These are phyloP conservation scores for Soucietia sequanensis DNA, from an alignment of 805 yeast species.

Conservation along the genomic window DNA sequence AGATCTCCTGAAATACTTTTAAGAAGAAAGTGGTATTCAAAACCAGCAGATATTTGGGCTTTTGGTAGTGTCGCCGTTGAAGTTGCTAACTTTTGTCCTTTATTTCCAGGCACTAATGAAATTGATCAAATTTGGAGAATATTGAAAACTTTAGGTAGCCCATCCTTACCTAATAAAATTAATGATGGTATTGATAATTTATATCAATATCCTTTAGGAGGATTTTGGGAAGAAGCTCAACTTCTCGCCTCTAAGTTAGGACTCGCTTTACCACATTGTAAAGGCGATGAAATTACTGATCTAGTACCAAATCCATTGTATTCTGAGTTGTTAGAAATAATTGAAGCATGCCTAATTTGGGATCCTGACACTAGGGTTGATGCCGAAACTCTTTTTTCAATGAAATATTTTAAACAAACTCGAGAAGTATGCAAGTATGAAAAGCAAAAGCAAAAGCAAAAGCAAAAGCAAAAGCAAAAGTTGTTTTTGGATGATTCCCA, in stretches of 20 bases:
- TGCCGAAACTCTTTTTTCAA: conserved; percentile 45
- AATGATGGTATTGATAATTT: conserved; percentile 8
- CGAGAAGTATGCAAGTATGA: no score
- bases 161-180: conserved; percentile 36
- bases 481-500: no score
- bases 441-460: no score
- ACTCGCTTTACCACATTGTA: conserved; percentile 52
- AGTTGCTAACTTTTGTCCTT: conserved; percentile 67
- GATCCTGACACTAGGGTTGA: conserved; percentile 67
- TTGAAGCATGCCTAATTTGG: conserved; percentile 64
- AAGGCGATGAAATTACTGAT: conserved; percentile 47
- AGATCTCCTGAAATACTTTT: conserved; percentile 78
- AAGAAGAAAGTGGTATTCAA: conserved; percentile 59
- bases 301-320: conserved; percentile 46
- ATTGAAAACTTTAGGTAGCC: conserved; percentile 71
- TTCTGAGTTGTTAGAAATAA: conserved; percentile 41
- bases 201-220: conserved; percentile 54
- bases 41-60: conserved; percentile 83
- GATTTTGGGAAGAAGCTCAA: conserved; percentile 68
- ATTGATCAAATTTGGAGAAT: conserved; percentile 75
- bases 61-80: conserved; percentile 80
- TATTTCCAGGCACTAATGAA: conserved; percentile 82
- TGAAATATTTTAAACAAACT: no score
- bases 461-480: no score
- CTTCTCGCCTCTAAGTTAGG: conserved; percentile 53